A percentile compares a stretch with the other conserved stretches of the same genome.
Evolutionary conservation across 176 grass and related monocot species (phyloP).

Genomic region (Triticum timopheevii): DNA sequence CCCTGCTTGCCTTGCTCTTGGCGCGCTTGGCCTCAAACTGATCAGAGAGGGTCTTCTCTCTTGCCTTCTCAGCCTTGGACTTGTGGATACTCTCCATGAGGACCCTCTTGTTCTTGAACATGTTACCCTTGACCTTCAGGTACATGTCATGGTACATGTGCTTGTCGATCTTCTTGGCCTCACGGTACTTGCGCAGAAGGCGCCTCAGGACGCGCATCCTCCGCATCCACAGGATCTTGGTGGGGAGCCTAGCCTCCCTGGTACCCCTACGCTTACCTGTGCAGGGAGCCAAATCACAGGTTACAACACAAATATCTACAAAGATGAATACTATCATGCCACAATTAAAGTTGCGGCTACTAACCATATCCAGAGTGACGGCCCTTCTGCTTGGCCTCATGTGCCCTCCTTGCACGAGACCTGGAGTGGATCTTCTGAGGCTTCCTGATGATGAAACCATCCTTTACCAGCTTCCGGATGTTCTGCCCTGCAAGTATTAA

Average conservation of each 20-base stretch:
- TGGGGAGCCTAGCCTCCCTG: slow-evolving; percentile 67
- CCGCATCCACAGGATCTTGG: slow-evolving; percentile 68
- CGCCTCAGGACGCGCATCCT: slow-evolving; percentile 69
- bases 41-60: slow-evolving; percentile 46
- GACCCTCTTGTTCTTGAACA: slow-evolving; percentile 68
- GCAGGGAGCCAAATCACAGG: neutral
- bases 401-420: slow-evolving; percentile 61
- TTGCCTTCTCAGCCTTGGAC: slow-evolving; percentile 71
- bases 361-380: slow-evolving; percentile 70
- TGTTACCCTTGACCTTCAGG: slow-evolving; percentile 67
- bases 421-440: slow-evolving; percentile 68
- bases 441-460: slow-evolving; percentile 67
- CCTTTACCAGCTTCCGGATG: slow-evolving; percentile 66
- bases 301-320: neutral
- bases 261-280: slow-evolving; percentile 67
- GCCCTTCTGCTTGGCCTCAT: slow-evolving; percentile 66
- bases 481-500: slow-evolving; percentile 54
- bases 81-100: slow-evolving; percentile 78
- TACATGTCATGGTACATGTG: slow-evolving; percentile 85
- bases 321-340: neutral
- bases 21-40: slow-evolving; percentile 70
- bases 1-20: slow-evolving; percentile 58
- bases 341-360: neutral
- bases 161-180: slow-evolving; percentile 69
- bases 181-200: slow-evolving; percentile 58